Percentiles rank a stretch among this genome's conserved stretches.
Evolutionary conservation across 78 protist species (phyloP).

Genomic region (Bodo saltans): DNA sequence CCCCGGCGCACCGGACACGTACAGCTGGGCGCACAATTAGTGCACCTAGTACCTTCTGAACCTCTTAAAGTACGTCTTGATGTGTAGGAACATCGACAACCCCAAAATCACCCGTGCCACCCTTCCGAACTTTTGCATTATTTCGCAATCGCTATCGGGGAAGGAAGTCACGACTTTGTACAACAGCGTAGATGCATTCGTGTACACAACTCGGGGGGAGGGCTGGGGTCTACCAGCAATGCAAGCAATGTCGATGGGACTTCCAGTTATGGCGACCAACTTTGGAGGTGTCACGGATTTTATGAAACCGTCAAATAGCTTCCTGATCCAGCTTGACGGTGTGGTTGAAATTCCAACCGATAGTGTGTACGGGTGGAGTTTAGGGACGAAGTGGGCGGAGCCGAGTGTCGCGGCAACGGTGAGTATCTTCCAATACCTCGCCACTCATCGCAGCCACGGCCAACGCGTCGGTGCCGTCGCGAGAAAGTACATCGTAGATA

Average conservation of each 20-base stretch:
- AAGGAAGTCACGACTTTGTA: slow-evolving; percentile 21
- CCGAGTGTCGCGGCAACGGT: slow-evolving; percentile 3
- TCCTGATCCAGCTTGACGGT: neutral
- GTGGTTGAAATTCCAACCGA: slow-evolving; percentile 8
- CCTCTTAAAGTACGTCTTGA: neutral
- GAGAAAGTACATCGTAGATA: slow-evolving; percentile 7
- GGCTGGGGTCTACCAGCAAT: slow-evolving; percentile 44
- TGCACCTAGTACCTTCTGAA: neutral
- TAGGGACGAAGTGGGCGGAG: slow-evolving; percentile 21
- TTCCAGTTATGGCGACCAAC: slow-evolving; percentile 24
- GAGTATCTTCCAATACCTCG: slow-evolving; percentile 2
- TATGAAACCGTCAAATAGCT: neutral
- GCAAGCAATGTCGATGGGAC: slow-evolving; percentile 47
- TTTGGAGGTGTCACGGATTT: slow-evolving; percentile 31
- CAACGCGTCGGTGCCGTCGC: slow-evolving; percentile 9
- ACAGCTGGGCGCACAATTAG: neutral
- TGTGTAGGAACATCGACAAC: neutral
- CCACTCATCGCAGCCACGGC: slow-evolving; percentile 9
- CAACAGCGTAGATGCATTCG: slow-evolving; percentile 34
- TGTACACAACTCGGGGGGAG: slow-evolving; percentile 39
- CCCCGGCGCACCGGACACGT: slow-evolving; percentile 2
- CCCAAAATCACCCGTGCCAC: no score
- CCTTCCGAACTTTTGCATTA: slow-evolving; percentile 15
- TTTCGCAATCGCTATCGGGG: neutral
- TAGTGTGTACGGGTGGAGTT: neutral